A percentile compares a stretch with the other conserved stretches of the same genome.
phyloP scores from a whole-genome alignment of 441 rosid genomes.

The Sinapis alba region DNA sequence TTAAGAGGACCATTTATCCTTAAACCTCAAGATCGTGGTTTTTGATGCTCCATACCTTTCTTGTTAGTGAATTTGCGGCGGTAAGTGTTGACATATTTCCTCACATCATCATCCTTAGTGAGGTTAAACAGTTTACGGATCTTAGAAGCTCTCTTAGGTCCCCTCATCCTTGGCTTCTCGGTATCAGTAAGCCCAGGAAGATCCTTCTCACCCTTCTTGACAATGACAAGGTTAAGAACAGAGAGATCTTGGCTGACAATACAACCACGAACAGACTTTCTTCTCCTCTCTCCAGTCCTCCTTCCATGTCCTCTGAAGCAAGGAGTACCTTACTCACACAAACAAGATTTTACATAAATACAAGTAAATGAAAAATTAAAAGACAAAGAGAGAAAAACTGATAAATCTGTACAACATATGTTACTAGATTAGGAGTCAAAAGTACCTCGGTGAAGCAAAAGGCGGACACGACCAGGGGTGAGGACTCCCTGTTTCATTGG shows the following conservation, averaged over 20 bases:
- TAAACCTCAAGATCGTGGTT: not conserved
- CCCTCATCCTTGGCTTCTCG: constrained; percentile 74
- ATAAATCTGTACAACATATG: not conserved
- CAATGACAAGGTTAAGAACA: constrained; percentile 63
- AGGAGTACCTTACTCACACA: constrained; percentile 51
- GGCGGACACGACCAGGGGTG: constrained; percentile 56
- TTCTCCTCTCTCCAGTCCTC: constrained; percentile 62
- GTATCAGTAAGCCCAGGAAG: constrained; percentile 68
- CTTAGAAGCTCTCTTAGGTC: constrained; percentile 73
- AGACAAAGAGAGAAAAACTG: not conserved
- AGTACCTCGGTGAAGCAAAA: constrained; percentile 52
- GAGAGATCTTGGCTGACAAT: constrained; percentile 69
- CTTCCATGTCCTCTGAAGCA: constrained; percentile 71
- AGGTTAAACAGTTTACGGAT: constrained; percentile 63
- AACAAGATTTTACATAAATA: not conserved
- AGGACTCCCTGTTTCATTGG: constrained; percentile 74
- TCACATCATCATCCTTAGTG: constrained; percentile 63
- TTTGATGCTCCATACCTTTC: constrained; percentile 38
- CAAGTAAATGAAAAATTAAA: not conserved
- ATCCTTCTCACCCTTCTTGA: constrained; percentile 64
- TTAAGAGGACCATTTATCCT: not conserved
- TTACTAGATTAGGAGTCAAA: not conserved
- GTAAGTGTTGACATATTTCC: constrained; percentile 72
- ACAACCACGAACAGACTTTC: constrained; percentile 75
- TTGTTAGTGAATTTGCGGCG: constrained; percentile 59